These are phyloP conservation scores for Monilinia aucupariae DNA, from an alignment of 2,329 filamentous ascomycete genomes.

Conservation along the genomic window DNA sequence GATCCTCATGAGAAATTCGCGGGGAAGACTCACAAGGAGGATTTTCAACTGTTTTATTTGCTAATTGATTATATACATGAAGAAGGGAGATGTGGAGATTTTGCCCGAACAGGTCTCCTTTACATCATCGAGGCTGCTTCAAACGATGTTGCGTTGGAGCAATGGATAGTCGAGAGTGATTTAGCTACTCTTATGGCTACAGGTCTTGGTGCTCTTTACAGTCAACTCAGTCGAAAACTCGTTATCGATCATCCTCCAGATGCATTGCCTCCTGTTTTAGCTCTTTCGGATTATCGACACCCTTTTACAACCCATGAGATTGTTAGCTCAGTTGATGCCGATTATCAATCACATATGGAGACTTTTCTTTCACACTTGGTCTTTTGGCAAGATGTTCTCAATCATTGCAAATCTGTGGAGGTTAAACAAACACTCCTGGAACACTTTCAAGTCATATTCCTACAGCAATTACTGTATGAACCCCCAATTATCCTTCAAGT, in stretches of 20 bases:
- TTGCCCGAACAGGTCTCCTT: slow-evolving; percentile 85
- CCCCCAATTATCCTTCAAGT: background rate
- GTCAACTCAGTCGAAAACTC: slow-evolving; percentile 66
- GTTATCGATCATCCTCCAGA: slow-evolving; percentile 72
- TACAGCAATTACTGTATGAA: slow-evolving; percentile 83
- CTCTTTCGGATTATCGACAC: slow-evolving; percentile 82
- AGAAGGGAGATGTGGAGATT: slow-evolving; percentile 90
- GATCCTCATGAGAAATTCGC: slow-evolving; percentile 64
- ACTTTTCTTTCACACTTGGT: slow-evolving; percentile 92
- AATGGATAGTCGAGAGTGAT: slow-evolving; percentile 96
- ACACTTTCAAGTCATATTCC: slow-evolving; percentile 93
- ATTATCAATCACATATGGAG: slow-evolving; percentile 80
- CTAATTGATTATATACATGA: slow-evolving; percentile 96
- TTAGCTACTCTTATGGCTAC: slow-evolving; percentile 96
- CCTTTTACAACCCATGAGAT: slow-evolving; percentile 64
- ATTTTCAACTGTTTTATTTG: slow-evolving; percentile 94
- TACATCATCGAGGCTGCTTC: slow-evolving; percentile 95
- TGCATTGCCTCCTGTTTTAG: slow-evolving; percentile 74
- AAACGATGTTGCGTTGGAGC: slow-evolving; percentile 74
- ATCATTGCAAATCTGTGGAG: slow-evolving; percentile 87
- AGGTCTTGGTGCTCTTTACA: slow-evolving; percentile 73
- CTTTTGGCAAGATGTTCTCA: slow-evolving; percentile 97
- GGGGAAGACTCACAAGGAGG: slow-evolving; percentile 78
- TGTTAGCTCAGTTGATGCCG: slow-evolving; percentile 65
- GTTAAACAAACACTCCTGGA: slow-evolving; percentile 90